Conservation (phyloP, 78 protist species). For the Guillardia theta region DNA sequence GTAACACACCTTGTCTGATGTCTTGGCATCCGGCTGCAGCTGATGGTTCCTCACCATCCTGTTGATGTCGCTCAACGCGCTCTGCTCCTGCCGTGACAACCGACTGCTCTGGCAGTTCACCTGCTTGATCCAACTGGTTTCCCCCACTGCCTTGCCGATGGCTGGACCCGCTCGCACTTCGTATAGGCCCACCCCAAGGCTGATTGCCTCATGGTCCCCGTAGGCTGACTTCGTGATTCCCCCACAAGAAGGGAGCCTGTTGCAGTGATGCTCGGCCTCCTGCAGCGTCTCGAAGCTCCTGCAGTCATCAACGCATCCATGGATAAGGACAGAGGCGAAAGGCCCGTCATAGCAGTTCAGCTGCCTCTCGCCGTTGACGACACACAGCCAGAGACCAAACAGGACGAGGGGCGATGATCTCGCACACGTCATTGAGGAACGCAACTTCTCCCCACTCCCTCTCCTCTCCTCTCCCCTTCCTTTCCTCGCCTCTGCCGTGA, state of each 20-base stretch:
- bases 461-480: no score
- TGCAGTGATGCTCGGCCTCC: background rate
- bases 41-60: background rate
- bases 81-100: background rate
- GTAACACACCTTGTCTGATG: background rate
- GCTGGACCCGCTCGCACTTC: background rate
- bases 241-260: background rate
- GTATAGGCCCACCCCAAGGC: background rate
- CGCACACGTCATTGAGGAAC: no score
- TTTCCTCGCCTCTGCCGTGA: no score
- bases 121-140: background rate
- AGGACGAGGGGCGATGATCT: no score
- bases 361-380: no score
- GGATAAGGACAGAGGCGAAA: background rate
- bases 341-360: conserved; percentile 15
- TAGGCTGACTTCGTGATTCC: background rate
- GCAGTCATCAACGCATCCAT: background rate
- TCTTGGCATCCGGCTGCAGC: background rate
- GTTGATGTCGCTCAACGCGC: background rate
- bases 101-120: background rate
- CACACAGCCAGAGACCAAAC: no score
- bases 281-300: background rate
- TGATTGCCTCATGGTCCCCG: background rate
- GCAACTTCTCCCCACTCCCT: no score
- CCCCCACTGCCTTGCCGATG: background rate